A percentile compares a stretch with the other conserved stretches of the same genome.
phyloP scores from a whole-genome alignment of 345 rosid genomes.

The Draba incana region DNA sequence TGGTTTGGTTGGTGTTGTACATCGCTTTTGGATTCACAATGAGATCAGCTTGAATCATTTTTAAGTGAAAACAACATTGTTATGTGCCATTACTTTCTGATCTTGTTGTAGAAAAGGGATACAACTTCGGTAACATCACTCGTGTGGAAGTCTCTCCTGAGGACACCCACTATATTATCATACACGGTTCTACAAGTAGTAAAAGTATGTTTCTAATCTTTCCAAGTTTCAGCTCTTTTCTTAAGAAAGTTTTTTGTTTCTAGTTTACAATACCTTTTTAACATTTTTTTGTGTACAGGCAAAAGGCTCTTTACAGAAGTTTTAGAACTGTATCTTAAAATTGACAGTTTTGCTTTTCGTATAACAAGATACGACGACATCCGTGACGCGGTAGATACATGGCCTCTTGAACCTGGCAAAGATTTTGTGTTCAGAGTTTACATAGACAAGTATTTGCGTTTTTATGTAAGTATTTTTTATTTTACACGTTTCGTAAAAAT shows the following conservation, averaged over 20 bases:
- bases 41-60: too few species aligned
- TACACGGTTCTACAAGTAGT: background rate
- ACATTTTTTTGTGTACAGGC: background rate
- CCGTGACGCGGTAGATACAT: background rate
- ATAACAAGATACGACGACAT: background rate
- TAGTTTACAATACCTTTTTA: too few species aligned
- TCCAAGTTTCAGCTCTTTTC: background rate
- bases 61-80: background rate
- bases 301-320: background rate
- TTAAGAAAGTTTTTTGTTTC: too few species aligned
- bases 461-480: conserved; percentile 7
- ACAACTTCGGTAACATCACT: conserved; percentile 1
- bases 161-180: background rate
- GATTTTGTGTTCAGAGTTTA: background rate
- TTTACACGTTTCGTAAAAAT: background rate
- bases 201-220: conserved; percentile 6
- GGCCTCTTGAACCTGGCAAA: conserved; percentile 26
- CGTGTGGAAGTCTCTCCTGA: conserved; percentile 6
- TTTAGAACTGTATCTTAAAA: background rate
- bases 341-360: background rate
- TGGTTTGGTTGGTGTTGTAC: too few species aligned
- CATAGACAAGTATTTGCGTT: conserved; percentile 8
- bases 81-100: background rate
- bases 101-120: conserved; percentile 15
- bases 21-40: too few species aligned